Conservation (phyloP, 129 eudicot genomes). For the Oenanthe sinensis region DNA sequence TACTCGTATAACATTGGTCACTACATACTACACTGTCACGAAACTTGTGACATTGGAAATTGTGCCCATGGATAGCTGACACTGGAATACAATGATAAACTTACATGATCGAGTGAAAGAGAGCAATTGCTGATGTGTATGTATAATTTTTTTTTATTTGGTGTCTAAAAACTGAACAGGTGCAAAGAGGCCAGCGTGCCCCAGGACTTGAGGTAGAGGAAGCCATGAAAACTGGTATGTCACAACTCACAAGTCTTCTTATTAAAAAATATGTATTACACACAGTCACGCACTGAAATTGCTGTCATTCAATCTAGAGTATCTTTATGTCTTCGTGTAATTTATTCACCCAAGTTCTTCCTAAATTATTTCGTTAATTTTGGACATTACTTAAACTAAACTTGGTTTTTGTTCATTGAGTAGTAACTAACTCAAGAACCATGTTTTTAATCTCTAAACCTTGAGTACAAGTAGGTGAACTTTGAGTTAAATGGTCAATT, state of each 20-base stretch:
- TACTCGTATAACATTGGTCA: too few species aligned
- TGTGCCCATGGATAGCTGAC: slow-evolving; percentile 10
- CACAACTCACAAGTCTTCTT: background rate
- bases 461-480: background rate
- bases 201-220: background rate
- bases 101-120: too few species aligned
- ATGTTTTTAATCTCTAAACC: background rate
- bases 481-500: background rate
- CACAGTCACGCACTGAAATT: too few species aligned
- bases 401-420: background rate
- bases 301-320: too few species aligned
- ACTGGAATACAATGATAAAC: background rate
- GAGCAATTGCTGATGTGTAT: too few species aligned
- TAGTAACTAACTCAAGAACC: background rate
- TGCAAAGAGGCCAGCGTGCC: background rate
- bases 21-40: background rate
- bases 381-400: too few species aligned
- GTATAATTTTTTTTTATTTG: background rate
- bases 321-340: too few species aligned
- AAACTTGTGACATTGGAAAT: slow-evolving; percentile 12
- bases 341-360: too few species aligned
- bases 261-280: too few species aligned
- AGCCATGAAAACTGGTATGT: slow-evolving; percentile 5
- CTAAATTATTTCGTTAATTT: too few species aligned
- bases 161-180: background rate